Base-by-base conservation (phyloP, 2,329 filamentous ascomycete species). In the Ophiostoma tasmaniense region DNA sequence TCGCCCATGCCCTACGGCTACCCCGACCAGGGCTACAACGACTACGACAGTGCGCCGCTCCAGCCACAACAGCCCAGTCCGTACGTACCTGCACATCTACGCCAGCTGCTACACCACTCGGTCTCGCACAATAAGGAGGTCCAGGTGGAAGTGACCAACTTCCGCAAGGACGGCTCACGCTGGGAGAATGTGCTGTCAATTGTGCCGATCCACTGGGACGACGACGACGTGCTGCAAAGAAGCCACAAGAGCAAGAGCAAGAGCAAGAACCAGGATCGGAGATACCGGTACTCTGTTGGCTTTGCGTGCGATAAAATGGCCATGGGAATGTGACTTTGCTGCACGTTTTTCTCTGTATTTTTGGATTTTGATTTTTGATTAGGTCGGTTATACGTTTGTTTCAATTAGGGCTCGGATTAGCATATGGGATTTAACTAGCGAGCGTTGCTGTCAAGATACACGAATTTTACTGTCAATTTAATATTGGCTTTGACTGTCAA, bases 161-260 rank as follows among this genome's bases (percentile, higher is more conserved):
- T 93, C 76, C 87, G 90, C 72, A 91, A 92, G 79, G 88, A 90
- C 66, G 92, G 93, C 0, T 85, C 91, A 73, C 83, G 84, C 0
- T 96, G 96, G 75, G 89, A 89, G 81, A 96, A 96, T 73, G 76
- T 93, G 14, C 81, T 96, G 67, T 92, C 90, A n/a, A 92, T 96
- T 82, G 90, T 96, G 67, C 92, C 92, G 0, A 87, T 96, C 42
- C 80, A 81, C 1, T 90, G 88, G 84, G 86, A 91, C 55, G 83
- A 84, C 1, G 81, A 84, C 17, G 81, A 84, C 17, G 84, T 86
- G 13, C 22, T 28, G 7, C 28, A 13, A 13, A 28, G 20, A 3
- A 2, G n/a, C 39, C 17, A 4, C 28, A 35, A 25, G 4, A 22
- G 8, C 28, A 35, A 25, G 4, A 50, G 10, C 66, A 45, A 11